Conservation (phyloP, 164 flowering plant genomes). For the Cinnamomum micranthum region DNA sequence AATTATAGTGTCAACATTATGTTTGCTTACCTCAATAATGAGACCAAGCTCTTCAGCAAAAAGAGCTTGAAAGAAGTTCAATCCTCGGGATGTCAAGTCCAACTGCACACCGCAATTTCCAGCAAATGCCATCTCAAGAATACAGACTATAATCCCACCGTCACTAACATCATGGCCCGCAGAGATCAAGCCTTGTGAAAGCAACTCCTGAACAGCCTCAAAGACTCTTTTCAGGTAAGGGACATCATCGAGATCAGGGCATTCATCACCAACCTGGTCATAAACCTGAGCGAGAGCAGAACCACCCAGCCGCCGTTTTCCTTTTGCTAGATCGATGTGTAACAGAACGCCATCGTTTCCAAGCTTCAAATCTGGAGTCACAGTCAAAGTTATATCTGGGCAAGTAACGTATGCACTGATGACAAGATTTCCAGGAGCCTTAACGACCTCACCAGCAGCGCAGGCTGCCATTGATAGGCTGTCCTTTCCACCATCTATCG, state of each 20-base stretch:
- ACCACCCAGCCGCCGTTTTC: conserved; percentile 84
- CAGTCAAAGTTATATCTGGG: conserved; percentile 92
- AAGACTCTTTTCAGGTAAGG: conserved; percentile 66
- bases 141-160: conserved; percentile 69
- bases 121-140: conserved; percentile 91
- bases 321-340: conserved; percentile 84
- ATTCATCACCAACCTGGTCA: conserved; percentile 78
- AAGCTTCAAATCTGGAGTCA: conserved; percentile 92
- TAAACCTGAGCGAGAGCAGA: conserved; percentile 90
- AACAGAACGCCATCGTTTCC: conserved; percentile 73
- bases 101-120: conserved; percentile 78
- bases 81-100: conserved; percentile 50
- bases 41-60: conserved; percentile 96
- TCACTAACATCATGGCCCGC: conserved; percentile 98
- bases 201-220: conserved; percentile 60
- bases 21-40: conserved; percentile 66
- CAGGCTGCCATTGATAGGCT: conserved; percentile 97
- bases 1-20: conserved; percentile 39
- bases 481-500: conserved; percentile 98
- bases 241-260: conserved; percentile 90
- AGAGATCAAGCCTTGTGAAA: conserved; percentile 62
- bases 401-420: conserved; percentile 86
- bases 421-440: conserved; percentile 94
- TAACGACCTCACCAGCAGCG: conserved; percentile 74
- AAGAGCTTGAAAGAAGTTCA: conserved; percentile 50